Evolutionary conservation across 2,329 filamentous ascomycete genomes (phyloP), one percentile per base, ranked within the genome.

Genomic region (Chrysoporthe austroafricana): DNA sequence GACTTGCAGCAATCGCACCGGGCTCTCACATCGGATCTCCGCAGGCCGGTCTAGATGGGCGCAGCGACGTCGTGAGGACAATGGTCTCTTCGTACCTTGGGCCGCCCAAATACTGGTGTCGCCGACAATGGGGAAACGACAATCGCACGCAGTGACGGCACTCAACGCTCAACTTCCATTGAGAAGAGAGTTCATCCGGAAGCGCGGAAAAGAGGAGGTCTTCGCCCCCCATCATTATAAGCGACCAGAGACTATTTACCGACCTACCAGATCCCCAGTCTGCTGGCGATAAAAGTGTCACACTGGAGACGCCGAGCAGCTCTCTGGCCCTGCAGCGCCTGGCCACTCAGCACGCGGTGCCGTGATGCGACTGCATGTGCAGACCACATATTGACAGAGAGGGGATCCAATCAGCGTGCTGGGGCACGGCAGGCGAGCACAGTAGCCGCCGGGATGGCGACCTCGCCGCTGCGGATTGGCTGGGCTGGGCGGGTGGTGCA

Each of bases 391-490:
- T 59, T 13, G 32, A 63, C 14, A 62, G 62, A 63, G 58, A 62
- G 62, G 59, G 66, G 72, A 34, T 74, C 69, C 68, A 71, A 70
- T 70, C 59, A 32, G 59, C 54, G 39, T 13, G 39, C 26, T 7
- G 18, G 16, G 62, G 26, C 26, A 26, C 26, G 26, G 26, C 26
- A 26, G 26, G 66, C 71, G 70, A 70, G 71, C 69, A 32, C 9
- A 7, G 39, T 60, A 60, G 57, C 57, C 57, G 61, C 48, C 60
- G 32, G 18, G 60, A 14, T 3, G 46, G 16, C 36, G 14, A 13
- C 44, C 18, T 18, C 36, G 46, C n/a, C 14, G 44, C 14, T 14
- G 6, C 26, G 61, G 61, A 63, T 63, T 63, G 61, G 61, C 34
- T 39, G 48, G 34, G 13, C n/a, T 54, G 61, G 46, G 61, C 61